Percentiles rank a stretch among this genome's conserved stretches.
Evolutionary conservation across 306 rosid genomes (phyloP).

Genomic region (Dryas alaskensis): DNA sequence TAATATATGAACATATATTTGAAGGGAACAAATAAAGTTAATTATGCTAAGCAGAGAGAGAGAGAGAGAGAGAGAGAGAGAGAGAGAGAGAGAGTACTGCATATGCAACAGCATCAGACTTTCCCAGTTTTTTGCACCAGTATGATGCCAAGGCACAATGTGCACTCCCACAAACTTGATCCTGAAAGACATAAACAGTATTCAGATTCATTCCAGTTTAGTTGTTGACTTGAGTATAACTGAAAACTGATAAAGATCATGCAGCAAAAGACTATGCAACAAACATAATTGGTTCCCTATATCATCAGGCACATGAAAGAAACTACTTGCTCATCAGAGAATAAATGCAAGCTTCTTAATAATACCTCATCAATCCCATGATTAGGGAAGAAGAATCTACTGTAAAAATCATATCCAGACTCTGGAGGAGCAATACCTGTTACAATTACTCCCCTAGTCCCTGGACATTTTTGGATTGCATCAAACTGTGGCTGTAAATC

Average conservation of each 20-base stretch:
- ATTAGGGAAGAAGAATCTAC: conserved; percentile 57
- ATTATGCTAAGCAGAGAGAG: no score
- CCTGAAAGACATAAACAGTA: conserved; percentile 34
- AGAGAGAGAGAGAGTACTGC: conserved; percentile 32
- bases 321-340: neutral
- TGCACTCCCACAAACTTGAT: conserved; percentile 60
- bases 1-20: neutral
- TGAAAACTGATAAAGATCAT: no score
- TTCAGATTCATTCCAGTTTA: neutral
- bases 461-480: conserved; percentile 50
- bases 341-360: neutral
- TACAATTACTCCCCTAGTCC: conserved; percentile 45
- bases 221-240: neutral
- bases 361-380: conserved; percentile 56
- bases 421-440: conserved; percentile 48
- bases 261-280: neutral
- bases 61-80: neutral
- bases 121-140: conserved; percentile 56
- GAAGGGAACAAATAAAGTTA: neutral
- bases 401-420: conserved; percentile 61
- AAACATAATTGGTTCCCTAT: neutral
- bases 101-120: conserved; percentile 47
- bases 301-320: neutral
- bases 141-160: conserved; percentile 53
- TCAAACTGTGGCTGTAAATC: conserved; percentile 58